Evolutionary conservation across 1,139 yeast genomes (phyloP), one percentile per base, ranked within the genome.

Genomic region (Taiozyma sp.): DNA sequence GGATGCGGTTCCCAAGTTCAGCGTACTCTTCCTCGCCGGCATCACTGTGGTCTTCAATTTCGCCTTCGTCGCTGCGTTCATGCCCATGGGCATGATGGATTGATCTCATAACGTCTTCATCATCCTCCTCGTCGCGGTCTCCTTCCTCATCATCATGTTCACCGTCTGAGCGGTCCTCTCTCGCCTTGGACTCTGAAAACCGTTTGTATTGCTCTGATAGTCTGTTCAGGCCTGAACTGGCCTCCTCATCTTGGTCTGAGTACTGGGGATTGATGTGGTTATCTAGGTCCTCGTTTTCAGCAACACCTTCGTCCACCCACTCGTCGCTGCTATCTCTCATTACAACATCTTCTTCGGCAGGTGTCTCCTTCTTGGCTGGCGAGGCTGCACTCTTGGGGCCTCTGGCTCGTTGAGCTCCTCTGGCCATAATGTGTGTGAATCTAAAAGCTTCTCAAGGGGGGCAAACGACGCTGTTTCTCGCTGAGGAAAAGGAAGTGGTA

Each of bases 231-330:
- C 58, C 52, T 16, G 60, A 55, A 6, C 56, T 61, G n/a, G 60
- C 66, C 11, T 62, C 67, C 4, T 59, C 65, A 8, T 60, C 63
- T 1, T 58, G 63, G 19, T 55, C 58, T 6, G 59, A 59, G n/a
- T 52, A 56, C 7, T 57, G 57, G 9, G 55, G 44, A 30, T 46
- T 14, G 1, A 30, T 62, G 6, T 52, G 60, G 8, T 39, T 52
- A 53, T 37, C 51, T 60, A 21, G 55, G 59, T 32, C 19, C n/a
- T 22, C 14, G 19, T 53, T 57, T 26, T 58, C 62, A 40, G 57
- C 62, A 13, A 59, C 63, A 19, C 62, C 67, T 7, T 61, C 64
- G 41, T 62, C 62, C 14, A 55, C 60, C 49, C 57, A 62, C n/a
- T 53, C 50, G 47, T 42, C 60, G 57, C 41, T 45, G 32, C 30